Base-by-base conservation (phyloP, 2,329 filamentous ascomycete species). In the Cercospora nicotianae region DNA sequence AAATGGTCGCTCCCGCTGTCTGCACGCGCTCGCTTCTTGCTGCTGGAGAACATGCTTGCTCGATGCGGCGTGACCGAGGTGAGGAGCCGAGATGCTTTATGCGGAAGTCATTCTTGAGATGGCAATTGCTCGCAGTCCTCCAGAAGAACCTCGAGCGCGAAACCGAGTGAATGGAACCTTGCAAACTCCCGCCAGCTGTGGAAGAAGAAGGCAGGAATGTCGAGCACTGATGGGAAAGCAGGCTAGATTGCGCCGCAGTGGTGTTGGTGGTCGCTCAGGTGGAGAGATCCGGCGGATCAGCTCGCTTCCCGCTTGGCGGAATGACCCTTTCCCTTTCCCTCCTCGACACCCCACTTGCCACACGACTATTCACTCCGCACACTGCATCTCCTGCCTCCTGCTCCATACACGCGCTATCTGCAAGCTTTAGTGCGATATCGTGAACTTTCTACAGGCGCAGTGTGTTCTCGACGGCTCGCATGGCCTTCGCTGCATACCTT, bases 1-100 rank as follows among this genome's bases (percentile, higher is more conserved):
- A 60, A 45, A 31, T 66, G 59, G 28, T 69, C 67, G 42, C 61
- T 65, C 23, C 68, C 71, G 53, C 64, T 68, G 30, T 65, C 62
- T 30, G 64, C 67, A 42, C 70, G 58, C 39, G 63, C 59, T 16
- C 71, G 70, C 67, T 72, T 73, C 60, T 69, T 71, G 59, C 55
- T 60, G 16, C 55, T 60, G 16, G 64, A 68, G 4, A 69, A 61
- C 53, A 69, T 65, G 36, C 53, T 66, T 63, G 30, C 55, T 33
- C 26, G 48, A 23, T 55, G 13, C n/a, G 30, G 12, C 36, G 5
- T 45, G 62, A 42, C 62, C 48, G 62, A 58, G 57, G 61, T 60
- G 61, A 58, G 51, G 51, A 42, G 48, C 62, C 62, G 62, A 62
- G 62, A 45, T 36, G 57, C 28, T 59, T 63, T 63, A 60, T 65